phyloP scores from a whole-genome alignment of 2,329 filamentous ascomycete species.

The Madurella mycetomatis region DNA sequence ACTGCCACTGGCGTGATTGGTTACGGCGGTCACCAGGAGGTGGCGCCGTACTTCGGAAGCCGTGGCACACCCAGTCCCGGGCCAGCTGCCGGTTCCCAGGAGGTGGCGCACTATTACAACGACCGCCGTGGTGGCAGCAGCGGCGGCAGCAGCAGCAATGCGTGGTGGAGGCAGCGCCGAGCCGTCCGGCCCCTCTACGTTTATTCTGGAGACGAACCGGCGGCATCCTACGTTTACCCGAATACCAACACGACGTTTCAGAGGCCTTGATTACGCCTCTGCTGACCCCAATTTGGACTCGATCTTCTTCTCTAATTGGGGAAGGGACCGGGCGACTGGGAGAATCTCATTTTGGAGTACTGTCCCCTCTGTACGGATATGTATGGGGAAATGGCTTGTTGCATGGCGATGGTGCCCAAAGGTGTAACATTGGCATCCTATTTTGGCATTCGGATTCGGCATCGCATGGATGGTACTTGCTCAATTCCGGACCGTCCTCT shows the following conservation, averaged over 20 bases:
- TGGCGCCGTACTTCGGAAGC: not conserved
- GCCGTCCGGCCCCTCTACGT: slow-evolving; percentile 11
- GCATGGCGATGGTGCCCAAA: slow-evolving; percentile 19
- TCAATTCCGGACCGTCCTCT: not conserved
- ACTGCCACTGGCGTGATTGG: not conserved
- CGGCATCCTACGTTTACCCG: slow-evolving; percentile 17
- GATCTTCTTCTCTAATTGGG: too few species aligned
- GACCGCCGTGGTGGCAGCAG: not conserved
- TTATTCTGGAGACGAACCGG: slow-evolving; percentile 7
- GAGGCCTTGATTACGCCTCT: slow-evolving; percentile 2
- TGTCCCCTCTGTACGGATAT: not conserved
- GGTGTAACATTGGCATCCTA: not conserved
- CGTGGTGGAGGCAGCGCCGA: slow-evolving; percentile 6
- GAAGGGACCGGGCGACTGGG: too few species aligned
- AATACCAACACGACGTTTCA: slow-evolving; percentile 6
- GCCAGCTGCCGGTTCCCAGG: not conserved
- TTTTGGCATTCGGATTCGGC: not conserved
- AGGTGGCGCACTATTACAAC: not conserved
- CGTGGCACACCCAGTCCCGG: not conserved
- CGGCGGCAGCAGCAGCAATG: slow-evolving; percentile 1
- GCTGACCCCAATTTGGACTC: not conserved
- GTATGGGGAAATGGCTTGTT: not conserved
- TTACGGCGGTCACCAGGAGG: not conserved
- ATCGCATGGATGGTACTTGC: not conserved
- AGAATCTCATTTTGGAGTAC: not conserved